phyloP scores from a whole-genome alignment of 2,329 filamentous ascomycete genomes.

The Microdochium bolleyi region DNA sequence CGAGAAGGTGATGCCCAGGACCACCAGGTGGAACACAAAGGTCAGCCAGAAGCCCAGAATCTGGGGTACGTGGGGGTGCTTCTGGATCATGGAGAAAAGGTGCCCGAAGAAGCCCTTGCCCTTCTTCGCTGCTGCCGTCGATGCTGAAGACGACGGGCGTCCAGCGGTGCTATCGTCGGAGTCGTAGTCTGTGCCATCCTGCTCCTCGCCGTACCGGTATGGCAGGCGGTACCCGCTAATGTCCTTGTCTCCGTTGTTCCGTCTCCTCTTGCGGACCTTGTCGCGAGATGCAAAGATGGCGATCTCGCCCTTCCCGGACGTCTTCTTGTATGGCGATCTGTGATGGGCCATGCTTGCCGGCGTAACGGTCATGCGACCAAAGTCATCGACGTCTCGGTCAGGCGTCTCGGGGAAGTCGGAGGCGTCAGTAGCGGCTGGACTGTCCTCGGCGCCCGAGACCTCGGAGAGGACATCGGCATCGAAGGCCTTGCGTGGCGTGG shows the following conservation, averaged over 20 bases:
- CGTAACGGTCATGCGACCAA: slow-evolving; percentile 35
- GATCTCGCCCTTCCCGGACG: slow-evolving; percentile 59
- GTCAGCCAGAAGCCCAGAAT: slow-evolving; percentile 53
- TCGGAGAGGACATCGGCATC: slow-evolving; percentile 47
- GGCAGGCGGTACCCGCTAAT: slow-evolving; percentile 37
- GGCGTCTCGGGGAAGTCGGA: slow-evolving; percentile 47
- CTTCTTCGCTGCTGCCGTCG: slow-evolving; percentile 14
- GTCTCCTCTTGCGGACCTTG: slow-evolving; percentile 45
- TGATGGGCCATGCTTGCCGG: slow-evolving; percentile 39
- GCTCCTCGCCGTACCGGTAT: slow-evolving; percentile 31
- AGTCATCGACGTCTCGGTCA: slow-evolving; percentile 32
- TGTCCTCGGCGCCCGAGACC: slow-evolving; percentile 49
- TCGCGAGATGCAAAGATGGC: slow-evolving; percentile 28
- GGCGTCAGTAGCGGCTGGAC: slow-evolving; percentile 48
- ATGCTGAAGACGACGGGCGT: slow-evolving; percentile 3
- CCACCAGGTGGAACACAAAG: slow-evolving; percentile 54
- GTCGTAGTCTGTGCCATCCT: slow-evolving; percentile 39
- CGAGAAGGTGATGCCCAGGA: slow-evolving; percentile 39
- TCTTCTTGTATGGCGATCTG: slow-evolving; percentile 29
- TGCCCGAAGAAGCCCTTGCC: slow-evolving; percentile 28
- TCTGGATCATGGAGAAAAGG: slow-evolving; percentile 43
- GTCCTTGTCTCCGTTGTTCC: slow-evolving; percentile 41
- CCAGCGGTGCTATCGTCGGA: slow-evolving; percentile 35
- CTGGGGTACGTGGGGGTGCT: slow-evolving; percentile 50
- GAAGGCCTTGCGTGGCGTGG: slow-evolving; percentile 50